Base-by-base conservation (phyloP, 2,329 filamentous ascomycete genomes). In the Fusarium scirpi region DNA sequence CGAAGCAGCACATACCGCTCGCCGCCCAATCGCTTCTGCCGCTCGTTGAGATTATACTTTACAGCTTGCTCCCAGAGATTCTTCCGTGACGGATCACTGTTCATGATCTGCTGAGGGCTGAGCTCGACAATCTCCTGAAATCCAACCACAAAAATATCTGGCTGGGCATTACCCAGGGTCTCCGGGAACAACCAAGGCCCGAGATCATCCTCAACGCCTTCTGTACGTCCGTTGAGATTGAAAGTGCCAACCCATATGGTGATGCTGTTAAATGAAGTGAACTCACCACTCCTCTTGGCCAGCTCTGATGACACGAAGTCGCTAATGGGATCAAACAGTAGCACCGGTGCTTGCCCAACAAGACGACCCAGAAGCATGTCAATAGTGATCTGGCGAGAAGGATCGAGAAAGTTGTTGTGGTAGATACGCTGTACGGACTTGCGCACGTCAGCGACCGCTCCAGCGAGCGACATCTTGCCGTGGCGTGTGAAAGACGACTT, bases 41-140 rank as follows among this genome's bases (percentile, higher is more conserved):
- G 88, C 13, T 82, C 81, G 74, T 98, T 98, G 41, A 99, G 81
- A 16, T 91, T 93, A 47, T 84, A 85, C 70, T 91, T 91, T 25
- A 98, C 94, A 6, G 92, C 91, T 56, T 86, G 83, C 78, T 99
- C 96, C 96, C 96, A 99, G 22, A 91, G 83, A 69, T 94, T 90
- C 71, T 95, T 93, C 57, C 93, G 88, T 5, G 90, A 89, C 2
- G 96, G 96, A 78, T 99, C 95, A 65, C 94, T 98, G 71, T 97
- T 97, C 94, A 99, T 98, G 76, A 99, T 98, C 77, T 99, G 96
- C 78, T 98, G 95, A 18, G 97, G 96, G 74, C 94, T 98, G 48
- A 99, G 84, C 77, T 97, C 93, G n/a, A 99, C 96, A 68, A 99
- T 98, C 80, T 99, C 96, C 78, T 99, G 96, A 75, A 99, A 98